These are phyloP conservation scores for Fallopia convolvulus DNA, from an alignment of 148 eudicot species.

Conservation along the genomic window DNA sequence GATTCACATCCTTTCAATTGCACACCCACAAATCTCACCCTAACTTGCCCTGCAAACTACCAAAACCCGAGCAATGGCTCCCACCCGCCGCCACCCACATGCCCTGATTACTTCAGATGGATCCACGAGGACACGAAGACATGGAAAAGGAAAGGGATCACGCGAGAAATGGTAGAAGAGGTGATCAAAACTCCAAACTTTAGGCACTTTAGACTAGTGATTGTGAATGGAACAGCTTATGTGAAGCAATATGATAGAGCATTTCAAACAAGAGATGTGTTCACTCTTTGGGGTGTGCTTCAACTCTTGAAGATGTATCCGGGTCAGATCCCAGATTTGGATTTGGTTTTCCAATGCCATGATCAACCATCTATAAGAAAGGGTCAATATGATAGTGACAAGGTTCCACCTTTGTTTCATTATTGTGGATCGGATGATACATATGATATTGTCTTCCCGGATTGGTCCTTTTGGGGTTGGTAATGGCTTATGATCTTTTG, in stretches of 20 bases:
- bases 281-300: slow-evolving; percentile 53
- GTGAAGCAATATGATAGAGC: slow-evolving; percentile 33
- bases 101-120: slow-evolving; percentile 51
- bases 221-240: slow-evolving; percentile 37
- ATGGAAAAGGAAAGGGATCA: slow-evolving; percentile 36
- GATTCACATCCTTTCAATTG: not conserved
- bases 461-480: slow-evolving; percentile 86
- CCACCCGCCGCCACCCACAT: not conserved
- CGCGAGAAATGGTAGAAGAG: slow-evolving; percentile 34
- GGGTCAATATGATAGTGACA: slow-evolving; percentile 16
- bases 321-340: slow-evolving; percentile 57
- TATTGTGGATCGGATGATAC: slow-evolving; percentile 47
- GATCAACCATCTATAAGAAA: slow-evolving; percentile 48
- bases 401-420: slow-evolving; percentile 46
- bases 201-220: slow-evolving; percentile 31
- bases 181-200: not conserved
- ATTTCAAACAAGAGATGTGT: slow-evolving; percentile 50
- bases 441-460: slow-evolving; percentile 59
- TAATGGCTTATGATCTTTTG: slow-evolving; percentile 11
- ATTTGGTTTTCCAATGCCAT: slow-evolving; percentile 49
- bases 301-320: slow-evolving; percentile 56
- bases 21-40: slow-evolving; percentile 15
- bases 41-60: slow-evolving; percentile 32
- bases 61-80: slow-evolving; percentile 5
- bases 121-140: slow-evolving; percentile 45